Conservation (phyloP, 2,329 filamentous ascomycete genomes). For the Hypomyces perniciosus region DNA sequence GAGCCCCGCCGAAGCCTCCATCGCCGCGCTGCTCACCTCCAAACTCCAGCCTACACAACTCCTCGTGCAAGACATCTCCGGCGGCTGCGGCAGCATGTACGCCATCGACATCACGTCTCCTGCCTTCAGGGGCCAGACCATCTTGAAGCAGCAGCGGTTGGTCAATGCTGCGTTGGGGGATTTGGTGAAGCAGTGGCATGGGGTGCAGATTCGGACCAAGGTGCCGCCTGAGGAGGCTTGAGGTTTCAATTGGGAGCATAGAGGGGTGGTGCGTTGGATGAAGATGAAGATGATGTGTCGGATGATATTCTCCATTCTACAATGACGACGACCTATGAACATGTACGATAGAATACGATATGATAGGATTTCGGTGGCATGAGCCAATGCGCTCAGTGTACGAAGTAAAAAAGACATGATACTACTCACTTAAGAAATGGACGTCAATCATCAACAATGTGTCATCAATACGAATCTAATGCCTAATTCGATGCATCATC, state of each 20-base stretch:
- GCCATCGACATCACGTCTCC: conserved; percentile 70
- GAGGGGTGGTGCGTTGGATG: too few species aligned
- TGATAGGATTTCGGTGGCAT: neutral
- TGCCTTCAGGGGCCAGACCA: conserved; percentile 61
- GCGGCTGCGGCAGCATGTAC: conserved; percentile 85
- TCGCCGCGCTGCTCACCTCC: conserved; percentile 48
- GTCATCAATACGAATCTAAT: too few species aligned
- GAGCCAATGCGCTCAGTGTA: neutral
- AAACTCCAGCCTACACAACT: conserved; percentile 48
- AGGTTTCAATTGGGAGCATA: too few species aligned
- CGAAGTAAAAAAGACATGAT: neutral
- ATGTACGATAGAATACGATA: neutral
- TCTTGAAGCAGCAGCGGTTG: conserved; percentile 77
- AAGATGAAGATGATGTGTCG: too few species aligned
- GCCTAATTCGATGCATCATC: too few species aligned
- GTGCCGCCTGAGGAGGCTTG: conserved; percentile 25
- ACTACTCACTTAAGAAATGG: neutral
- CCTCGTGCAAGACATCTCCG: conserved; percentile 71
- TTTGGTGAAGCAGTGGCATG: conserved; percentile 75
- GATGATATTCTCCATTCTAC: too few species aligned
- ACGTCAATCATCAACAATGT: too few species aligned
- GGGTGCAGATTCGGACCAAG: conserved; percentile 71
- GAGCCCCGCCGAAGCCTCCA: conserved; percentile 49
- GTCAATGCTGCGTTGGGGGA: conserved; percentile 71
- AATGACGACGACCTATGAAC: too few species aligned